Evolutionary conservation across 2,329 filamentous ascomycete genomes (phyloP), one percentile per base, ranked within the genome.

Genomic region (Mariannaea sp.): DNA sequence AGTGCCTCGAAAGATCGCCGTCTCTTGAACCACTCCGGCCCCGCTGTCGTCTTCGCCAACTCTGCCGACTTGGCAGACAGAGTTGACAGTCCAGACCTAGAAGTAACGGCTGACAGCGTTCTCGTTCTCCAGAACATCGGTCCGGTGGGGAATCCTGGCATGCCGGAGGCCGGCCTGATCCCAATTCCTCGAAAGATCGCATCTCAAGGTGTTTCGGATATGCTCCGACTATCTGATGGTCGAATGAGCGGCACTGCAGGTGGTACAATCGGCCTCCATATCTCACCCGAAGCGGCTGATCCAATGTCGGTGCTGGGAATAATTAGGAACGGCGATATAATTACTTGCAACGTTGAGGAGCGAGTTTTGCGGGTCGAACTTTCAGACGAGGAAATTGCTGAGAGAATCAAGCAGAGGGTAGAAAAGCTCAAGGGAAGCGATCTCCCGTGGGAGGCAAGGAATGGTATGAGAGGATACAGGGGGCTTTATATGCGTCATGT

Each of bases 91-190:
- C 75, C 76, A 0, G 64, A 70, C 22, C 83, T 96, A 51, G 87
- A 90, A 24, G 84, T 95, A 1, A 68, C 68, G 0, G 59, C 70
- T 0, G 70, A 80, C 33, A 77, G 75, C 38, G 91, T 96, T 7
- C 78, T 96, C 1, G 85, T 97, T 4, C 85, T 97, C 20, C 86
- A 92, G 58, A 92, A 92, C 57, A 93, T 97, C 66, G 92, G 92
- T 0, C 92, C 92, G 0, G 90, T 94, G 47, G 92, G 92, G 16
- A 91, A 90, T 2, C 92, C 92, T 0, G 92, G 92, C 10, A 97
- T 97, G 92, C 92, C 92, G 1, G 92, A 97, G 71, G 91, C 94
- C 50, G 80, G 80, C 0, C 68, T 82, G 20, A 74, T 83, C 1
- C 80, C 80, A 0, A 82, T 83, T 19, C 85, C 96, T 13, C 89